Evolutionary conservation across 2,329 filamentous ascomycete species (phyloP), one percentile per base, ranked within the genome.

Genomic region (Fusarium scirpi): DNA sequence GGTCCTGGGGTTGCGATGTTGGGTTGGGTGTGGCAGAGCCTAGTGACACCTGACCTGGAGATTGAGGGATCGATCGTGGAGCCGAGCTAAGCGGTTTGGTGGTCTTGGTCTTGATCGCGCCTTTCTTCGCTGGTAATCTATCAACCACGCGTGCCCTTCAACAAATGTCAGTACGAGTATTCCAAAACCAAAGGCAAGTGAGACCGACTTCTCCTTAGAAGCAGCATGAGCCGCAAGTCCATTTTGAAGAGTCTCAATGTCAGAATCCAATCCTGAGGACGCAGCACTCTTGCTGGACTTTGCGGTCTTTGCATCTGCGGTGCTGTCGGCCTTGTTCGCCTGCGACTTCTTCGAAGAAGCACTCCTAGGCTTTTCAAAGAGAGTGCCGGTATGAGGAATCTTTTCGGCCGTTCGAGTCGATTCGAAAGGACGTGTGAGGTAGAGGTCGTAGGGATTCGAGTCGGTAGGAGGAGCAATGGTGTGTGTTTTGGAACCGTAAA

Each of bases 361-460:
- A 18, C 55, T 53, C 57, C 76, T 78, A 9, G 81, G 81, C 59
- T 82, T 83, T 62, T 80, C 80, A 74, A 87, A 84, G 25, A 89
- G 78, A 9, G 84, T 85, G 74, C 85, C 85, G 24, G 85, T 83
- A n/a, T 84, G 79, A 27, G 86, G 82, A 25, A 89, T 76, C 71
- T 82, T 83, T 65, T 83, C 82, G 29, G 85, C 85, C 69, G 80
- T 80, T 70, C 80, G 79, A 20, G 81, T 80, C 6, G 83, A 81
- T 58, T 85, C 82, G 71, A 83, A 82, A n/a, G 85, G 82, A 65
- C 85, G 82, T 47, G 86, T 85, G 43, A 86, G 81, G 76, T 85
- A 90, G 27, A 91, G 79, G 58, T 90, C 88, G 79, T 86, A 85
- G 30, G 85, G 80, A 56, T 83, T 82, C 18, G 84, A 80, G 56